Percentiles rank a stretch among this genome's conserved stretches.
phyloP scores from a whole-genome alignment of 768 basidiomycete species.

The Pholiota conissans region DNA sequence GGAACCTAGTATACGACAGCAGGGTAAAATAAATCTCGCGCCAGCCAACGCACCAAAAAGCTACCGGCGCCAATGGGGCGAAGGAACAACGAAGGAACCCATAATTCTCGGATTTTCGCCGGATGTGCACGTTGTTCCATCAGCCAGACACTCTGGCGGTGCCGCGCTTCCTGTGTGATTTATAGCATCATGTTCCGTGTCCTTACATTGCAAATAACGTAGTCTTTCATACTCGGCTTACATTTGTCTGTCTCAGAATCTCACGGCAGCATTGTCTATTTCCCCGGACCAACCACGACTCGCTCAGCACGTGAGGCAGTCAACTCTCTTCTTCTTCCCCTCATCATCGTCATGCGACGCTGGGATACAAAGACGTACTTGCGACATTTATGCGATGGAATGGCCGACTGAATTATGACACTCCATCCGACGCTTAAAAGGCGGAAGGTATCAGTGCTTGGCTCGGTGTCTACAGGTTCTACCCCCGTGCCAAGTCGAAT shows the following conservation, averaged over 20 bases:
- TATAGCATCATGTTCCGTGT: background rate
- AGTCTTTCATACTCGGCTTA: background rate
- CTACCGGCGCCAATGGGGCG: background rate
- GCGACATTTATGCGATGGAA: conserved; percentile 20
- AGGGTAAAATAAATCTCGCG: background rate
- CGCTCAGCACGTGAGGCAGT: background rate
- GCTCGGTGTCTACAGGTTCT: conserved; percentile 11
- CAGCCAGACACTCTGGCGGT: background rate
- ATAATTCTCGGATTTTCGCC: conserved; percentile 22
- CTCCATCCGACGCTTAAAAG: conserved; percentile 16
- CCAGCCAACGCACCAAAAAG: background rate
- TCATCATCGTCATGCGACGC: conserved; percentile 8
- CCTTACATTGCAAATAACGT: background rate
- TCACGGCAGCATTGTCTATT: background rate
- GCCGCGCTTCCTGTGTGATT: background rate
- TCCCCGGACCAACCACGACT: conserved; percentile 9
- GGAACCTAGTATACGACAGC: background rate
- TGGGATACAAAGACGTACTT: conserved; percentile 4
- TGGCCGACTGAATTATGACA: conserved; percentile 9
- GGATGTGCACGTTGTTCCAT: conserved; percentile 6
- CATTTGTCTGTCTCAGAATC: background rate
- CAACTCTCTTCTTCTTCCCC: background rate
- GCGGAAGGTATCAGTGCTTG: conserved; percentile 4
- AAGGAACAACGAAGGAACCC: background rate
- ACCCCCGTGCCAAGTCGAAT: conserved; percentile 12